A percentile compares a stretch with the other conserved stretches of the same genome.
Conservation (phyloP, 1,284 basidiomycete genomes). For the Filobasidium uniguttulatum region DNA sequence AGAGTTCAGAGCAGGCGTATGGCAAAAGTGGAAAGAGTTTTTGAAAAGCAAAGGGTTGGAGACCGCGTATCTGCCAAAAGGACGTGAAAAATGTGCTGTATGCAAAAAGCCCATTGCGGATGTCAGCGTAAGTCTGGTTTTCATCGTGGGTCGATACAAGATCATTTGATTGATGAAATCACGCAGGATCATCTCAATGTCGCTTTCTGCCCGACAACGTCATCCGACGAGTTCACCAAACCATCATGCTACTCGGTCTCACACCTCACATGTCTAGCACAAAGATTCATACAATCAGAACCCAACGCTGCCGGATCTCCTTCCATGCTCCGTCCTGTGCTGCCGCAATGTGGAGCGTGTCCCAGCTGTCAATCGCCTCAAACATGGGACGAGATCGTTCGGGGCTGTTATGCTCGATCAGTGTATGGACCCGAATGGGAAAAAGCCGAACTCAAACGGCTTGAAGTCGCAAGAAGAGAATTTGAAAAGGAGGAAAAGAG, state of each 20-base stretch:
- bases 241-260: slow-evolving; percentile 39
- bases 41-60: slow-evolving; percentile 32
- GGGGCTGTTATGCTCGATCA: slow-evolving; percentile 54
- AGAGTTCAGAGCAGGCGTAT: slow-evolving; percentile 33
- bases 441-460: slow-evolving; percentile 11
- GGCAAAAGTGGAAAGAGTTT: slow-evolving; percentile 22
- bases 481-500: slow-evolving; percentile 1
- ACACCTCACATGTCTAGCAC: slow-evolving; percentile 58
- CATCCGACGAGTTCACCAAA: slow-evolving; percentile 42
- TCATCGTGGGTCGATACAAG: neutral
- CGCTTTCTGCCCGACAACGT: slow-evolving; percentile 42
- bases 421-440: slow-evolving; percentile 24
- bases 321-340: slow-evolving; percentile 35
- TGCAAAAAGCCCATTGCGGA: slow-evolving; percentile 41
- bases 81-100: slow-evolving; percentile 42
- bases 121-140: neutral
- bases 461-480: slow-evolving; percentile 6
- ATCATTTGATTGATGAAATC: neutral
- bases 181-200: slow-evolving; percentile 5
- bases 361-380: slow-evolving; percentile 44
- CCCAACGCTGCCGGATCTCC: slow-evolving; percentile 9
- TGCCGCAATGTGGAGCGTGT: slow-evolving; percentile 54
- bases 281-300: slow-evolving; percentile 41
- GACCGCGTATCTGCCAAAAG: slow-evolving; percentile 41
- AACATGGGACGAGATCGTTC: slow-evolving; percentile 60